phyloP scores from a whole-genome alignment of 2,329 filamentous ascomycete species.

The Colletotrichum echinochloae region DNA sequence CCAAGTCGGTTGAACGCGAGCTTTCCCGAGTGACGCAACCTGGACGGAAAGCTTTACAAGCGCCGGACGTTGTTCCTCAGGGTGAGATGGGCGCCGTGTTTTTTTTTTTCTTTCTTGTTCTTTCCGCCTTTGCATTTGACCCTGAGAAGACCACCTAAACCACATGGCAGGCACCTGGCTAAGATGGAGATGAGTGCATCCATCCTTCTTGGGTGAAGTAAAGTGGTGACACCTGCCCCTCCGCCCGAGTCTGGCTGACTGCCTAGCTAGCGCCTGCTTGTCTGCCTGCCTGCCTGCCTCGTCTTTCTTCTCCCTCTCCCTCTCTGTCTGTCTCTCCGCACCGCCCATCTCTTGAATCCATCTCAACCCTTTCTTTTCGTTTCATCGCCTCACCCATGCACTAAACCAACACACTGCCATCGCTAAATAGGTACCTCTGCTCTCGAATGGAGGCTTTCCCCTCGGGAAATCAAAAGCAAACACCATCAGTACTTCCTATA shows the following conservation, averaged over 20 bases:
- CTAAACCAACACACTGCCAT: too few species aligned
- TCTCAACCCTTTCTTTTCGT: slow-evolving; percentile 6
- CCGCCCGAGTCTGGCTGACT: background rate
- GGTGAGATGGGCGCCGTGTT: slow-evolving; percentile 8
- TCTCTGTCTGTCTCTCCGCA: slow-evolving; percentile 12
- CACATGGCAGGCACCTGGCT: slow-evolving; percentile 5
- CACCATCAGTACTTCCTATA: too few species aligned
- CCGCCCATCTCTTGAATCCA: slow-evolving; percentile 1
- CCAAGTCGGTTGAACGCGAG: slow-evolving; percentile 4
- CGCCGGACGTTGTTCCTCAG: slow-evolving; percentile 11
- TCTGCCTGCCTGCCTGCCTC: slow-evolving; percentile 4
- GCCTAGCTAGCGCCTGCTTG: background rate
- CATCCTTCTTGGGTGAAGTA: background rate
- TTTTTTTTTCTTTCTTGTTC: too few species aligned
- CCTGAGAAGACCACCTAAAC: background rate
- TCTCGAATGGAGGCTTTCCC: background rate
- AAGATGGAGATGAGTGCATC: background rate
- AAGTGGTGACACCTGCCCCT: background rate
- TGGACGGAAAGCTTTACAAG: background rate
- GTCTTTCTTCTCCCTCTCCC: background rate
- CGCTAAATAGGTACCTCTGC: too few species aligned
- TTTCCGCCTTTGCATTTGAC: slow-evolving; percentile 6
- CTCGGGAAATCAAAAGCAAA: background rate
- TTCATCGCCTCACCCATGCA: background rate
- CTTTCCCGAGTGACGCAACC: slow-evolving; percentile 15